Conservation (phyloP, 1,284 basidiomycete genomes). For the Leccinum cinnamomeum region DNA sequence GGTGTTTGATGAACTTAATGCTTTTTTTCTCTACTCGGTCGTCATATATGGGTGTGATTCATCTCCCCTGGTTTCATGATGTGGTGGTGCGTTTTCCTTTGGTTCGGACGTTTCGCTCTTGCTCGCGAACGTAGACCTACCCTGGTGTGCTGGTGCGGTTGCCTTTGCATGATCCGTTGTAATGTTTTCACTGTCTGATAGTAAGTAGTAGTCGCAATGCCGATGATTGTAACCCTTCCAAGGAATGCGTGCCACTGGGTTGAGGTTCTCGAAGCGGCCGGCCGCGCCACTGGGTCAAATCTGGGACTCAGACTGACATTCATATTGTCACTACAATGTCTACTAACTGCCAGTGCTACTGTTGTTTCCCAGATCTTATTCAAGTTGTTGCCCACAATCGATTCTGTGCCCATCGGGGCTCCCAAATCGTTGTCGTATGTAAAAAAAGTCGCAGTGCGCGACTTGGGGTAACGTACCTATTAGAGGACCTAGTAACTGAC, state of each 20-base stretch:
- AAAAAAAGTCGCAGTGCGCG: too few species aligned
- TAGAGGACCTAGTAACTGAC: too few species aligned
- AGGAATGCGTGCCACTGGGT: background rate
- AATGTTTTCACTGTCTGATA: background rate
- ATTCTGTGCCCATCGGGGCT: too few species aligned
- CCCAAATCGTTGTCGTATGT: too few species aligned
- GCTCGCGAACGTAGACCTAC: background rate
- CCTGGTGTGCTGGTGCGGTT: background rate
- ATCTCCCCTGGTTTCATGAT: background rate
- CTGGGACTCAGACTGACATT: too few species aligned
- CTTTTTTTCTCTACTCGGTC: background rate
- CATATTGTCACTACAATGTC: too few species aligned
- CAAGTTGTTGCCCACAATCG: too few species aligned
- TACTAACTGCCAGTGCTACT: too few species aligned
- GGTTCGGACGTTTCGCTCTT: background rate
- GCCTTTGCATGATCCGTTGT: background rate
- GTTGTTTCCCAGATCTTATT: too few species aligned
- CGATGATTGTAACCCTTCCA: background rate
- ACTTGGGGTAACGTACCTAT: too few species aligned
- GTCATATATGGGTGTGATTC: background rate
- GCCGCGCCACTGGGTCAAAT: too few species aligned
- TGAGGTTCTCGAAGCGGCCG: too few species aligned
- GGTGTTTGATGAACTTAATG: background rate
- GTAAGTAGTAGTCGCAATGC: background rate
- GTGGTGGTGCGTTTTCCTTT: background rate